Base-by-base conservation (phyloP, 225 moss, liverwort and hornwort genomes). In the Takakia lepidozioides region DNA sequence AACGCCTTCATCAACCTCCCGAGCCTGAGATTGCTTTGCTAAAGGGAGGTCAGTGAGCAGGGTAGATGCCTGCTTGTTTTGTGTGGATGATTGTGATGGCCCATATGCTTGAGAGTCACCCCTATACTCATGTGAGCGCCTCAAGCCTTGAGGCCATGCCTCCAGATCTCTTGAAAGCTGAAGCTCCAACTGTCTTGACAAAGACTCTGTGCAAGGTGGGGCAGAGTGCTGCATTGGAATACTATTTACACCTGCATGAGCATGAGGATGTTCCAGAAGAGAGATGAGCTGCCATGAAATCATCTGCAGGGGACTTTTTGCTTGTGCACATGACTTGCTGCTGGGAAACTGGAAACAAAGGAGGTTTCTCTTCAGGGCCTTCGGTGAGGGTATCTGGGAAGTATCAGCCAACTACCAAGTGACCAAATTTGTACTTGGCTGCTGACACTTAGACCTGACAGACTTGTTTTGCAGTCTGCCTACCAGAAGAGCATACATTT, bases 131-230 rank as follows among this genome's bases (percentile, higher is more conserved):
- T 73, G 78, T 43, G 69, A 43, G 44, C 73, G 64, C 43, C 66
- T 65, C 52, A 69, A 73, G 62, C 78, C 69, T 46, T 73, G 78
- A 56, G 69, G 62, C 73, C 65, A 73, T 26, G 41, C 53, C 56
- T 73, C 78, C 62, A 66, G 58, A 37, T 69, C 73, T 48, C 69
- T 69, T 29, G 71, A 0, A 35, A 60, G 50, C 38, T 70, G 70
- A 32, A 66, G 55, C 27, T 75, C 70, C 58, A 54, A 36, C 62
- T 73, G 73, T 48, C 63, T 66, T 21, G 73, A 62, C 39, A 66
- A 4, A 35, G 73, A 73, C 40, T 78, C 78, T 37, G 69, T 65
- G 38, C 73, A 73, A 52, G 69, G 73, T 23, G 78, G 69, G 42
- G 73, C 69, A 9, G 78, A 73, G 17, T 69, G 73, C 52, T 63